A percentile compares a stretch with the other conserved stretches of the same genome.
Conservation (phyloP, 2,329 filamentous ascomycete genomes). For the Fusarium proliferatum region DNA sequence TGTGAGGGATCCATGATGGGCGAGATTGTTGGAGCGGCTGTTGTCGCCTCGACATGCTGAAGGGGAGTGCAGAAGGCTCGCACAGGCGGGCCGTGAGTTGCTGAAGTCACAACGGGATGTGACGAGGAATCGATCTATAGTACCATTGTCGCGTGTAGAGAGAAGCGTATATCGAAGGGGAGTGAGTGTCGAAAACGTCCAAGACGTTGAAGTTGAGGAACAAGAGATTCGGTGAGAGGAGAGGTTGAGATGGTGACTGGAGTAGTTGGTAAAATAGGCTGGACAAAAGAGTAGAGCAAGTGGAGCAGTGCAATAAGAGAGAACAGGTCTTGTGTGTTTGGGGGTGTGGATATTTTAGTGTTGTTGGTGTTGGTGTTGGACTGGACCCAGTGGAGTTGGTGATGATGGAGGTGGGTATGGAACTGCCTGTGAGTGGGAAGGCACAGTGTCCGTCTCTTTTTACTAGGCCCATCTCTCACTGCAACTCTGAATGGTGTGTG, state of each 20-base stretch:
- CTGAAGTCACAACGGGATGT: constrained; percentile 38
- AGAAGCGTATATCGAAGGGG: constrained; percentile 10
- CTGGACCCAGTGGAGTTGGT: constrained; percentile 32
- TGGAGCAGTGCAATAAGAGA: constrained; percentile 39
- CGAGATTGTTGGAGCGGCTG: constrained; percentile 36
- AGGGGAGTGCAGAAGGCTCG: constrained; percentile 36
- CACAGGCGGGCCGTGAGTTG: constrained; percentile 38
- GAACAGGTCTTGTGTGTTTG: constrained; percentile 44
- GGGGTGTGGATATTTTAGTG: constrained; percentile 41
- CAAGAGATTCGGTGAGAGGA: constrained; percentile 31
- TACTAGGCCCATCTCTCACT: not conserved
- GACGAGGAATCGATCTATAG: constrained; percentile 42
- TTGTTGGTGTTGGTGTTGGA: constrained; percentile 32
- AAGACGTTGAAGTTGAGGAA: constrained; percentile 13
- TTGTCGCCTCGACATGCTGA: constrained; percentile 46
- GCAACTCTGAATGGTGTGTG: constrained; percentile 10
- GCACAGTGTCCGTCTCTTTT: constrained; percentile 23
- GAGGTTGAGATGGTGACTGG: constrained; percentile 34
- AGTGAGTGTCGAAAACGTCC: not conserved
- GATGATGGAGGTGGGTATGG: constrained; percentile 43
- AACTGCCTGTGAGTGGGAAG: constrained; percentile 27
- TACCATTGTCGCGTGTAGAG: constrained; percentile 39
- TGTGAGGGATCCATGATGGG: constrained; percentile 46
- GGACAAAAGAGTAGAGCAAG: constrained; percentile 39
- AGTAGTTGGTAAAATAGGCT: constrained; percentile 35